Conservation (phyloP, 805 yeast species). For the Candida multigemmis region DNA sequence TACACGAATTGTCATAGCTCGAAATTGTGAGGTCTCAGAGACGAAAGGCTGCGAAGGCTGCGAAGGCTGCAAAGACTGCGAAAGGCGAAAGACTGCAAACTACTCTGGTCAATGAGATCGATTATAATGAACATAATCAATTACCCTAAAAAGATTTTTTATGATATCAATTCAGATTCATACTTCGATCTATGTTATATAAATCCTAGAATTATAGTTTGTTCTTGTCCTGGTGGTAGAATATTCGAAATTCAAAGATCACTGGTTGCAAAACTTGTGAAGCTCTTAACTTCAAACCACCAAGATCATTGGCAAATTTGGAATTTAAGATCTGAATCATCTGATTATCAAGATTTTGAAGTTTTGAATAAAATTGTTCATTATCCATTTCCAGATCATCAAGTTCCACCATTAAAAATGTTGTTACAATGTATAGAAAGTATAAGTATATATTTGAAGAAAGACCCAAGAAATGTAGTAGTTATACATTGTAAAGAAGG, state of each 20-base stretch:
- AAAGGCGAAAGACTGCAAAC: too few relatives aligned
- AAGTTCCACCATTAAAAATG: slow-evolving; percentile 56
- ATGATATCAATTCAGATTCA: too few relatives aligned
- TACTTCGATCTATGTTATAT: slow-evolving; percentile 68
- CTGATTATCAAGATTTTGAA: slow-evolving; percentile 30
- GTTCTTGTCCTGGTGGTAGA: slow-evolving; percentile 62
- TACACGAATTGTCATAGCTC: too few relatives aligned
- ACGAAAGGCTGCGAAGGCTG: too few relatives aligned
- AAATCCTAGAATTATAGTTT: slow-evolving; percentile 55
- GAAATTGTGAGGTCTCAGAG: too few relatives aligned
- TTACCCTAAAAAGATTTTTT: too few relatives aligned
- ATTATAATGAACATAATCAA: too few relatives aligned
- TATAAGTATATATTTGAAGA: slow-evolving; percentile 34
- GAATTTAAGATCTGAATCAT: slow-evolving; percentile 59
- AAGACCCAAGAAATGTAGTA: slow-evolving; percentile 38
- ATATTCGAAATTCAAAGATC: slow-evolving; percentile 42
- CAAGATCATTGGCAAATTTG: slow-evolving; percentile 60
- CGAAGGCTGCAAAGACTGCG: too few relatives aligned
- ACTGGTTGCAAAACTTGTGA: slow-evolving; percentile 40
- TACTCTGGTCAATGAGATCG: too few relatives aligned
- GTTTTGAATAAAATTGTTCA: slow-evolving; percentile 24
- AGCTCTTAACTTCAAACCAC: slow-evolving; percentile 38
- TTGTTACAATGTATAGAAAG: slow-evolving; percentile 35
- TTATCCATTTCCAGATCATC: slow-evolving; percentile 69
- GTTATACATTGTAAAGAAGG: slow-evolving; percentile 86